phyloP scores from a whole-genome alignment of 495 filamentous ascomycete species.

The Lophium mytilinum region DNA sequence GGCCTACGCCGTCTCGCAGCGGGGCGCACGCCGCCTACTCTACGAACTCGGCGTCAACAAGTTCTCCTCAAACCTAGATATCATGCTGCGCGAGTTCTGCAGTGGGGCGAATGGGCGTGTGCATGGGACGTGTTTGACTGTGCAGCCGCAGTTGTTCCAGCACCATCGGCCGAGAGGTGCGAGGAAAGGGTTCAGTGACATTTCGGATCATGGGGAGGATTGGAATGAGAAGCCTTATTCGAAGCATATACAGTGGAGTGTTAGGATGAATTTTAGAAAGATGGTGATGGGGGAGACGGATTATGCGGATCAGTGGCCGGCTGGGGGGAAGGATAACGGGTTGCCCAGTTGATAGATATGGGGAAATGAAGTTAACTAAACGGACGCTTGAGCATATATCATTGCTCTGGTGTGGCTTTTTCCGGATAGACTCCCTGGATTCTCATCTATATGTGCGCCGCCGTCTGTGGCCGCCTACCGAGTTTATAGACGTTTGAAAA shows the following conservation, averaged over 20 bases:
- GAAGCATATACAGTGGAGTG: conserved; percentile 42
- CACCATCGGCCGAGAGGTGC: conserved; percentile 37
- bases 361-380: no score
- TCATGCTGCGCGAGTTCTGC: conserved; percentile 37
- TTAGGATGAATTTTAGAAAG: conserved; percentile 31
- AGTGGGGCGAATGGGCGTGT: background rate
- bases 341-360: no score
- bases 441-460: no score
- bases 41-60: conserved; percentile 40
- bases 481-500: no score
- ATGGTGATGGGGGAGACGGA: background rate
- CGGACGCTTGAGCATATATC: no score
- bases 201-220: conserved; percentile 29
- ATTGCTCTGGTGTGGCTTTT: no score
- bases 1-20: conserved; percentile 47
- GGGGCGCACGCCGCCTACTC: conserved; percentile 48
- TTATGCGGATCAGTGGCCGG: conserved; percentile 13
- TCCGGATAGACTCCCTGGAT: no score
- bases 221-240: conserved; percentile 33
- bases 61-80: conserved; percentile 40
- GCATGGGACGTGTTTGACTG: conserved; percentile 34
- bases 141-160: conserved; percentile 42
- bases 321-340: no score
- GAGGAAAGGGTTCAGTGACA: conserved; percentile 30
- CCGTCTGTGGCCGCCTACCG: no score